These are phyloP conservation scores for Omphalotus guepiniiformis DNA, from an alignment of 768 basidiomycete genomes.

Conservation along the genomic window DNA sequence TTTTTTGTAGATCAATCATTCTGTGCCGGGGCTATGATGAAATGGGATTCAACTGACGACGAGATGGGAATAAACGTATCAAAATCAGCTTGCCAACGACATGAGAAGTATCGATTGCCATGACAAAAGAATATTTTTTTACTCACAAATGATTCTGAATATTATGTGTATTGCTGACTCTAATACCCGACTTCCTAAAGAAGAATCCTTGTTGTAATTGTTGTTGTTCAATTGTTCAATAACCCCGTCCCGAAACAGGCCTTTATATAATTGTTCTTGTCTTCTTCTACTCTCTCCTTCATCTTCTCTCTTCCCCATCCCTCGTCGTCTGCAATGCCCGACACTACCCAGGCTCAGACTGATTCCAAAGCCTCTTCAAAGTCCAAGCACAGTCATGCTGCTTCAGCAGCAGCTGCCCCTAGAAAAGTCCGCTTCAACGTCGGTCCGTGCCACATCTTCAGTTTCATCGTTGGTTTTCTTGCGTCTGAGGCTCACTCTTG, in stretches of 20 bases:
- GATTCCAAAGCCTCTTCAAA: slow-evolving; percentile 3
- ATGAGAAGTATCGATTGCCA: too few species aligned
- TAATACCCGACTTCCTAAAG: not conserved
- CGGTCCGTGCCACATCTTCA: slow-evolving; percentile 37
- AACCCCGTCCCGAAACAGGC: too few species aligned
- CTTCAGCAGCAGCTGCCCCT: slow-evolving; percentile 49
- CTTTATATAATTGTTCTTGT: slow-evolving; percentile 4
- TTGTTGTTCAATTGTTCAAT: too few species aligned
- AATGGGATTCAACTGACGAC: too few species aligned
- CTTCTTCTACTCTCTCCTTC: not conserved
- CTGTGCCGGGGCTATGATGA: too few species aligned
- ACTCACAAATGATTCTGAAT: too few species aligned
- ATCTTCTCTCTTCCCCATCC: slow-evolving; percentile 2
- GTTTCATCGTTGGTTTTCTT: not conserved
- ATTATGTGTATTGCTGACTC: too few species aligned
- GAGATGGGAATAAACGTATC: too few species aligned
- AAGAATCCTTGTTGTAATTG: not conserved
- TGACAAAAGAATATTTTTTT: too few species aligned
- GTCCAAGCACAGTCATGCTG: slow-evolving; percentile 32
- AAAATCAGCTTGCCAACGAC: too few species aligned
- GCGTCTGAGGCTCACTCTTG: not conserved
- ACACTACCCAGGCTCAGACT: slow-evolving; percentile 19
- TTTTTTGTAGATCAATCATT: too few species aligned
- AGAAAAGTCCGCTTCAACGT: slow-evolving; percentile 89
- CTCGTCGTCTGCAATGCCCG: slow-evolving; percentile 14